phyloP scores from a whole-genome alignment of 495 filamentous ascomycete genomes.

The Hyaloscypha finlandica region DNA sequence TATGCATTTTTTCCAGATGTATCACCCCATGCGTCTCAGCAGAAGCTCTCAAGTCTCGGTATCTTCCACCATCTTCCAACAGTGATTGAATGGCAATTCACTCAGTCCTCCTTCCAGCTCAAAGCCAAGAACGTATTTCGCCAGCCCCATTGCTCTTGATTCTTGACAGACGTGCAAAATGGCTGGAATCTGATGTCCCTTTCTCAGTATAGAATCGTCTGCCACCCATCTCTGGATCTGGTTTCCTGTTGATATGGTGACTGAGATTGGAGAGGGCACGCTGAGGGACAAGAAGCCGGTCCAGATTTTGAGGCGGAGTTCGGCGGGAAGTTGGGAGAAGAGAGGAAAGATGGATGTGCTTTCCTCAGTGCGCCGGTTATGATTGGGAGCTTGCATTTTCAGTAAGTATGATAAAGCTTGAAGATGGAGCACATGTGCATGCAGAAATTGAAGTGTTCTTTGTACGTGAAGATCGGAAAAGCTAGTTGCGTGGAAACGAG shows the following conservation, averaged over 20 bases:
- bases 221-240: background rate
- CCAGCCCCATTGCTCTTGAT: background rate
- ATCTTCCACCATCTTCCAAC: conserved; percentile 3
- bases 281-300: background rate
- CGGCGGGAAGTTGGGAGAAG: background rate
- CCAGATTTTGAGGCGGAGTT: conserved; percentile 3
- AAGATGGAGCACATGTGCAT: too few species aligned
- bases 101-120: background rate
- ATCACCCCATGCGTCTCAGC: too few species aligned
- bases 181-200: background rate
- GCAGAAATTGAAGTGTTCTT: too few species aligned
- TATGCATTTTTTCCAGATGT: too few species aligned
- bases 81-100: conserved; percentile 4
- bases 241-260: background rate
- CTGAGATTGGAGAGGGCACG: background rate
- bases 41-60: too few species aligned
- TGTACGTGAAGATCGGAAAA: too few species aligned
- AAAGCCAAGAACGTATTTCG: background rate
- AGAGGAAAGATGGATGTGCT: background rate
- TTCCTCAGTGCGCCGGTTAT: background rate
- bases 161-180: conserved; percentile 1
- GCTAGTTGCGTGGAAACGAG: too few species aligned
- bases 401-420: too few species aligned
- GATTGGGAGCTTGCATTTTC: background rate
- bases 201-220: background rate